These are phyloP conservation scores for Fraxinus americana DNA, from an alignment of 257 asterid genomes.

Conservation along the genomic window DNA sequence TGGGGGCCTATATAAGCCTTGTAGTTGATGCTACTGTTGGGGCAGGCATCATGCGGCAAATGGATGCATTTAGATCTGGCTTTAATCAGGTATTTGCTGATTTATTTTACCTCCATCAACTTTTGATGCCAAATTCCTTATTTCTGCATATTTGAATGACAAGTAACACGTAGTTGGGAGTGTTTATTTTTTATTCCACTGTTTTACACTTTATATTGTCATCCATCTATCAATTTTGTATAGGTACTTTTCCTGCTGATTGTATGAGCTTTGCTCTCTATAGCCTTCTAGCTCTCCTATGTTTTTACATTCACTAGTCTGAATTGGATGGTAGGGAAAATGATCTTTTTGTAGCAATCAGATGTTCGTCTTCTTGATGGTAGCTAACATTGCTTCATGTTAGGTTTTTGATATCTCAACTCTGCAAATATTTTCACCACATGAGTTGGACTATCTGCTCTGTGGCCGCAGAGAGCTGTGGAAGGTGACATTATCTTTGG, in stretches of 20 bases:
- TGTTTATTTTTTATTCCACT: not conserved
- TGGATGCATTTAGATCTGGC: slow-evolving; percentile 96
- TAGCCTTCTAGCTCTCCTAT: not conserved
- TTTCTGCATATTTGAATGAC: not conserved
- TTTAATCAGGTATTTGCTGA: slow-evolving; percentile 71
- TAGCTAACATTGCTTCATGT: slow-evolving; percentile 7
- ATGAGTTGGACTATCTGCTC: slow-evolving; percentile 91
- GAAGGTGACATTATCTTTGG: slow-evolving; percentile 62
- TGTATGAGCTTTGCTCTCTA: not conserved
- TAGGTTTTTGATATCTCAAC: slow-evolving; percentile 88
- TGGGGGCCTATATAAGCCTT: slow-evolving; percentile 78
- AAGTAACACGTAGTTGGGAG: not conserved
- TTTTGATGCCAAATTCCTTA: not conserved
- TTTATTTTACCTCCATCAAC: slow-evolving; percentile 8
- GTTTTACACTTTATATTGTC: not conserved
- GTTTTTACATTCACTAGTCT: not conserved
- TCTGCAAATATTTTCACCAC: slow-evolving; percentile 86
- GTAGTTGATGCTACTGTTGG: slow-evolving; percentile 89
- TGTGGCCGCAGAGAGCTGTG: slow-evolving; percentile 97
- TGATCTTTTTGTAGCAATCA: not conserved
- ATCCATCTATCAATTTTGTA: not conserved
- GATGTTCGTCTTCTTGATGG: not conserved
- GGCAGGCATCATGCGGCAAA: slow-evolving; percentile 75
- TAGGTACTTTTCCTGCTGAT: not conserved
- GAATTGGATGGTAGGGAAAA: not conserved